A percentile compares a stretch with the other conserved stretches of the same genome.
Evolutionary conservation across 495 filamentous ascomycete species (phyloP).

Genomic region (Bacidia gigantensis): DNA sequence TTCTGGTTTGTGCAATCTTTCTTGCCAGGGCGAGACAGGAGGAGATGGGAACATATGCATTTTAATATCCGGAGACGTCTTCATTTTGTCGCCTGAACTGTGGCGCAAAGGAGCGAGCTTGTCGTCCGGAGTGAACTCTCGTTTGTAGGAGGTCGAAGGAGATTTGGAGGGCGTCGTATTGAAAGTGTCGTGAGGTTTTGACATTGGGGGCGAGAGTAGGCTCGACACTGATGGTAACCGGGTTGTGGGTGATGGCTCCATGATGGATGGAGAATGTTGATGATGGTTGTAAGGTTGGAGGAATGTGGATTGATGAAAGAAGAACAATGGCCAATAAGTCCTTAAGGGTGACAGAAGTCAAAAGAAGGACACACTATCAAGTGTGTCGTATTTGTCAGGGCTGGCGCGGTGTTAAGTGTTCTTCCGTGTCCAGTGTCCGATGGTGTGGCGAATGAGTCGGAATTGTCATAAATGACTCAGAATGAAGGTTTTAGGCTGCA

Average conservation of each 20-base stretch:
- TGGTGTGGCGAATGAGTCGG: not conserved
- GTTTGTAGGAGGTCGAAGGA: slow-evolving; percentile 23
- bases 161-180: slow-evolving; percentile 21
- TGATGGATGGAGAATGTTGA: slow-evolving; percentile 7
- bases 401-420: slow-evolving; percentile 15
- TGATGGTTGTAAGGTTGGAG: not conserved
- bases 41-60: slow-evolving; percentile 49
- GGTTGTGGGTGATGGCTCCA: slow-evolving; percentile 31
- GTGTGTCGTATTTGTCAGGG: slow-evolving; percentile 16
- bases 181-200: slow-evolving; percentile 48
- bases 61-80: slow-evolving; percentile 24
- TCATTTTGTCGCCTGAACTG: not conserved
- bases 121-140: slow-evolving; percentile 28
- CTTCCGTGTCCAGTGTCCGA: slow-evolving; percentile 9
- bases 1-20: slow-evolving; percentile 35
- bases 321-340: not conserved
- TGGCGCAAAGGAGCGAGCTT: slow-evolving; percentile 35
- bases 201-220: slow-evolving; percentile 66
- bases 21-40: slow-evolving; percentile 54
- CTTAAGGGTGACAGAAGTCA: slow-evolving; percentile 24
- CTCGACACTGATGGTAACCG: slow-evolving; percentile 40
- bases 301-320: slow-evolving; percentile 3
- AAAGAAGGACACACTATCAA: slow-evolving; percentile 19
- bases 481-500: not conserved
- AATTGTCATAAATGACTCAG: not conserved